Conservation (phyloP, 2,329 filamentous ascomycete genomes). For the Tetracladium maxilliforme region DNA sequence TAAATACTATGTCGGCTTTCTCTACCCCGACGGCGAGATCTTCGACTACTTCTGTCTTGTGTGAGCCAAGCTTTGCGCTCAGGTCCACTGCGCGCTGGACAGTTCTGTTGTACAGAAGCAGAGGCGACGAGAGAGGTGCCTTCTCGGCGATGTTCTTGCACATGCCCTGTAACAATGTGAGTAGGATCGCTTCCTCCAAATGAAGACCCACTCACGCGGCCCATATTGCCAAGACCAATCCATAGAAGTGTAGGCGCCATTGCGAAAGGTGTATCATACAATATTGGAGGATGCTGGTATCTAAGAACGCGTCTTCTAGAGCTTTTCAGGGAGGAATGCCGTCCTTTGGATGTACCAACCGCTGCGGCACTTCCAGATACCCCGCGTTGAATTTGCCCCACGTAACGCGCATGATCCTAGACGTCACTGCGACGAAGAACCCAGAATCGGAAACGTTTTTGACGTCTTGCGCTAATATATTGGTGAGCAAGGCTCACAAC, state of each 20-base stretch:
- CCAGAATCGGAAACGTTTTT: too few species aligned
- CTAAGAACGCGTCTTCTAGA: too few species aligned
- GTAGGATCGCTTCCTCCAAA: slow-evolving; percentile 1
- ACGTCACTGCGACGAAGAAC: too few species aligned
- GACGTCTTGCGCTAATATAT: too few species aligned
- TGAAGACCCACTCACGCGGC: slow-evolving; percentile 41
- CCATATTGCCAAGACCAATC: slow-evolving; percentile 83
- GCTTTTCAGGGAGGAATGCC: too few species aligned
- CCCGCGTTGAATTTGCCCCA: too few species aligned
- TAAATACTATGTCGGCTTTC: slow-evolving; percentile 65
- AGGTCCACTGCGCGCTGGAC: slow-evolving; percentile 49
- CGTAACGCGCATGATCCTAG: too few species aligned
- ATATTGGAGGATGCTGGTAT: too few species aligned
- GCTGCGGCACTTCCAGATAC: too few species aligned
- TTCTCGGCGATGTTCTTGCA: slow-evolving; percentile 71
- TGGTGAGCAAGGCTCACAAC: too few species aligned
- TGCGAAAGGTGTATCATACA: too few species aligned
- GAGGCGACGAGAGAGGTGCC: slow-evolving; percentile 51
- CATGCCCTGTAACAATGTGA: slow-evolving; percentile 57
- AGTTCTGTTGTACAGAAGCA: slow-evolving; percentile 74
- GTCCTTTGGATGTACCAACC: too few species aligned
- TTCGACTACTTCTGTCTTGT: slow-evolving; percentile 48
- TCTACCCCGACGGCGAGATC: slow-evolving; percentile 52
- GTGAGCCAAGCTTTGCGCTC: slow-evolving; percentile 39
- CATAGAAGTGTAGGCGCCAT: slow-evolving; percentile 54